Evolutionary conservation across 2,329 filamentous ascomycete genomes (phyloP).

Genomic region (Arthrobotrys pseudoclavata): DNA sequence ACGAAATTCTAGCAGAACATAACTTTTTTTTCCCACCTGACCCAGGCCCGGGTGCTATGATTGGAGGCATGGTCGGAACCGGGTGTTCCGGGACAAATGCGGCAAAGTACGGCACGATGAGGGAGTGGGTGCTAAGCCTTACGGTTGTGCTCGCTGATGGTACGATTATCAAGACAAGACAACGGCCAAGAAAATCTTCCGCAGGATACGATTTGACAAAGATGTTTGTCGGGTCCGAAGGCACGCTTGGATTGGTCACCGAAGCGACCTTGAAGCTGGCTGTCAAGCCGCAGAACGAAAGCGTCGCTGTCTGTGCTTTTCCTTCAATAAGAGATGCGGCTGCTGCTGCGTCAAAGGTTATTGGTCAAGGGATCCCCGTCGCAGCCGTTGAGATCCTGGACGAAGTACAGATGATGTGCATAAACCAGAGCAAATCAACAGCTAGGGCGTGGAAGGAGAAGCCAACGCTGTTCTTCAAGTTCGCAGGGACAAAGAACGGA

Average conservation of each 20-base stretch:
- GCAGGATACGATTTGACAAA: constrained; percentile 87
- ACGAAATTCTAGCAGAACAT: constrained; percentile 79
- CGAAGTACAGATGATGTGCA: constrained; percentile 85
- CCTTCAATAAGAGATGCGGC: constrained; percentile 77
- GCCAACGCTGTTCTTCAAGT: constrained; percentile 88
- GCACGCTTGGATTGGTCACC: constrained; percentile 83
- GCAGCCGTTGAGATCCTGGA: constrained; percentile 94
- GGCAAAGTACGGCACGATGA: constrained; percentile 86
- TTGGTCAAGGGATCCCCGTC: constrained; percentile 83
- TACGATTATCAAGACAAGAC: constrained; percentile 81
- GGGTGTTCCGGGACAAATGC: constrained; percentile 79
- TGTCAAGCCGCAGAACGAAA: constrained; percentile 80
- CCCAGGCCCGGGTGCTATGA: constrained; percentile 90
- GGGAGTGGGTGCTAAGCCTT: constrained; percentile 86
- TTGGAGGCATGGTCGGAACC: constrained; percentile 88
- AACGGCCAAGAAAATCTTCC: constrained; percentile 82
- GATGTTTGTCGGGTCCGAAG: constrained; percentile 84
- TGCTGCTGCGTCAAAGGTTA: constrained; percentile 83
- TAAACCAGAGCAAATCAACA: constrained; percentile 77
- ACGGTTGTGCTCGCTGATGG: constrained; percentile 85
- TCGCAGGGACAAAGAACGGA: constrained; percentile 76
- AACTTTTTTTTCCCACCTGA: constrained; percentile 93
- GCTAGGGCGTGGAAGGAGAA: constrained; percentile 77
- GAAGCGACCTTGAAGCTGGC: constrained; percentile 86
- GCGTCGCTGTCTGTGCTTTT: constrained; percentile 72